Evolutionary conservation across 2,329 filamentous ascomycete genomes (phyloP).

Genomic region (Colletotrichum sp.): DNA sequence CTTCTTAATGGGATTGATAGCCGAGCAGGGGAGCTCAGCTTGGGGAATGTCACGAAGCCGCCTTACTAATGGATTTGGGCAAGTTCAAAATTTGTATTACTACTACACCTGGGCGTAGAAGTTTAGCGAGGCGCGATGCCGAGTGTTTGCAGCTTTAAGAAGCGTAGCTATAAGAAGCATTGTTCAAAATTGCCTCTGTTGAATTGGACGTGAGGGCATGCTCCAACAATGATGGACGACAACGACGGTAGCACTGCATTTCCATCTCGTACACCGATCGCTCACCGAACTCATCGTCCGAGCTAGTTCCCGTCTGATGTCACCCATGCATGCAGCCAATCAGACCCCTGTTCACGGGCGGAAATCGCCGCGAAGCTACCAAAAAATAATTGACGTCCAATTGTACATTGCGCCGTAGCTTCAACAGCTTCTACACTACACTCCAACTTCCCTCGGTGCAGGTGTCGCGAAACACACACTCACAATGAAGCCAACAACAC

Average conservation of each 20-base stretch:
- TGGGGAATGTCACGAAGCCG: slow-evolving; percentile 53
- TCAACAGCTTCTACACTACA: background rate
- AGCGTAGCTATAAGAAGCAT: background rate
- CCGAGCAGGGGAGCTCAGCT: slow-evolving; percentile 46
- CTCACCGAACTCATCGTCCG: background rate
- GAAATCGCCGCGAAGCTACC: background rate
- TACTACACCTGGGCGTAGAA: slow-evolving; percentile 12
- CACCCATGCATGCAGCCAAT: slow-evolving; percentile 9
- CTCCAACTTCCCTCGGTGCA: background rate
- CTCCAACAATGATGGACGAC: background rate
- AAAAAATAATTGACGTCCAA: slow-evolving; percentile 10
- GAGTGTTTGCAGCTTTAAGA: slow-evolving; percentile 8
- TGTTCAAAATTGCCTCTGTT: background rate
- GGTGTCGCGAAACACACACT: background rate
- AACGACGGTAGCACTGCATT: background rate
- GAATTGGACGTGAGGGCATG: background rate
- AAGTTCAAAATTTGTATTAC: slow-evolving; percentile 13
- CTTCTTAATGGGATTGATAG: slow-evolving; percentile 57
- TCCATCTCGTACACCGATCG: background rate
- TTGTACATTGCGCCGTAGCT: background rate
- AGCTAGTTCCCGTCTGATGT: background rate
- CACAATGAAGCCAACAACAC: slow-evolving; percentile 46
- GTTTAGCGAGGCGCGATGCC: slow-evolving; percentile 19
- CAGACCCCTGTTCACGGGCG: background rate
- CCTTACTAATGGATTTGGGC: slow-evolving; percentile 44